These are phyloP conservation scores for Epichloe bromicola DNA, from an alignment of 2,329 filamentous ascomycete species.

Conservation along the genomic window DNA sequence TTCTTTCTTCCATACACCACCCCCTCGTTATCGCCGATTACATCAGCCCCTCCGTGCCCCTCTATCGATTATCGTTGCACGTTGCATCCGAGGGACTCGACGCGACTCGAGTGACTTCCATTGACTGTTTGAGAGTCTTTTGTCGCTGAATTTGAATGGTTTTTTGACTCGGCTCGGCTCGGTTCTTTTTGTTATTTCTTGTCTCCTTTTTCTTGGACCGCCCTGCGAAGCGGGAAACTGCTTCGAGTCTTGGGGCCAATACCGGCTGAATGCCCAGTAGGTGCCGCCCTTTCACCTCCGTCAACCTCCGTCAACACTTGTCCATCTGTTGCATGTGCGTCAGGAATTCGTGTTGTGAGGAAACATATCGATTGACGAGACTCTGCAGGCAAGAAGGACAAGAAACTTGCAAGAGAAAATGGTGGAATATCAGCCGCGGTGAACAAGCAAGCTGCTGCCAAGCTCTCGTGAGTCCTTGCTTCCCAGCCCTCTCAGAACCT, in stretches of 20 bases:
- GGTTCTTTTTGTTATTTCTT: not conserved
- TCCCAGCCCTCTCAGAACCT: conserved; percentile 4
- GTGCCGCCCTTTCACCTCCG: conserved; percentile 8
- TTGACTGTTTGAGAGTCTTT: not conserved
- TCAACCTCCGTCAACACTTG: not conserved
- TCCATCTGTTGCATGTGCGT: not conserved
- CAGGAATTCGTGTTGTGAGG: not conserved
- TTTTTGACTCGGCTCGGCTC: not conserved
- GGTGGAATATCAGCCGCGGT: conserved; percentile 40
- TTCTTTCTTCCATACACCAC: not conserved
- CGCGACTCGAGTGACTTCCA: not conserved
- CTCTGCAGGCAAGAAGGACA: conserved; percentile 30
- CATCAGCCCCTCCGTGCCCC: conserved; percentile 7
- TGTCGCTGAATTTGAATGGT: not conserved
- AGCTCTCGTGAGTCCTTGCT: conserved; percentile 33
- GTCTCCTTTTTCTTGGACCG: conserved; percentile 6
- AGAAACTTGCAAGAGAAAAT: conserved; percentile 41
- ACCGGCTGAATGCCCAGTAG: conserved; percentile 25
- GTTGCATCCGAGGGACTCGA: not conserved
- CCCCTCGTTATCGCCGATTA: conserved; percentile 1
- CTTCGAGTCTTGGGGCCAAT: conserved; percentile 15
- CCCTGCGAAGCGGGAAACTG: conserved; percentile 19
- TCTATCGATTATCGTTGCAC: conserved; percentile 2
- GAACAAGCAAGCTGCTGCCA: conserved; percentile 38
- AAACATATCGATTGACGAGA: not conserved